Percentiles rank a stretch among this genome's conserved stretches.
Evolutionary conservation across 192 early-diverging fungal species (phyloP).

Genomic region (Backusella circina): DNA sequence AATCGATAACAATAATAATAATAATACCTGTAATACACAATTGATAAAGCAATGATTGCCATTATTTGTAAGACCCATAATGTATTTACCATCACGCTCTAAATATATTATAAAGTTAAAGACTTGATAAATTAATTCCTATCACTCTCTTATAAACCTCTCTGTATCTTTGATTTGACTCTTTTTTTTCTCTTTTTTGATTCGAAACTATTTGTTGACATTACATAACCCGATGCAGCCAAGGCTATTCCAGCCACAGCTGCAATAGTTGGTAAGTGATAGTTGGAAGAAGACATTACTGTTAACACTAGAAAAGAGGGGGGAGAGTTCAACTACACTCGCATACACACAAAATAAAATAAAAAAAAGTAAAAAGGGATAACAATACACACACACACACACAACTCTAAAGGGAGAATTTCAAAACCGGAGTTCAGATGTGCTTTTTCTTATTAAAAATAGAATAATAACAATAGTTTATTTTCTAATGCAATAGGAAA

Average conservation of each 20-base stretch:
- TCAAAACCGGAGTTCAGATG: not conserved
- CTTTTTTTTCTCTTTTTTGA: slow-evolving; percentile 25
- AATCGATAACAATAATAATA: not conserved
- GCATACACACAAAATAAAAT: not conserved
- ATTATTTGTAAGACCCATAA: slow-evolving; percentile 77
- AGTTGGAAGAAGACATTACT: slow-evolving; percentile 20
- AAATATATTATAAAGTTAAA: not conserved
- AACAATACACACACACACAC: not conserved
- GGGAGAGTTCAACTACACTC: not conserved
- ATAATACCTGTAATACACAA: slow-evolving; percentile 74
- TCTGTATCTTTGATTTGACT: slow-evolving; percentile 23
- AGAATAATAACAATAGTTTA: not conserved
- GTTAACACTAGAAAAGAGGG: not conserved
- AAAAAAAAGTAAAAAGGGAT: not conserved
- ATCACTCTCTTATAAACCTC: too few relatives aligned
- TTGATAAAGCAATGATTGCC: slow-evolving; percentile 96
- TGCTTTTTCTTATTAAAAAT: not conserved
- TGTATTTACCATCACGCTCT: slow-evolving; percentile 33
- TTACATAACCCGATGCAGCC: slow-evolving; percentile 26
- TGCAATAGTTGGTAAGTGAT: slow-evolving; percentile 33
- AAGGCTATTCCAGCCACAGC: slow-evolving; percentile 34
- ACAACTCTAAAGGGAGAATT: not conserved
- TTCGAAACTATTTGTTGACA: slow-evolving; percentile 1
- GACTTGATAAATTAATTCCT: too few relatives aligned
- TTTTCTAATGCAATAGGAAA: not conserved